Evolutionary conservation across 495 filamentous ascomycete genomes (phyloP).

Genomic region (Talaromyces stipitatus): DNA sequence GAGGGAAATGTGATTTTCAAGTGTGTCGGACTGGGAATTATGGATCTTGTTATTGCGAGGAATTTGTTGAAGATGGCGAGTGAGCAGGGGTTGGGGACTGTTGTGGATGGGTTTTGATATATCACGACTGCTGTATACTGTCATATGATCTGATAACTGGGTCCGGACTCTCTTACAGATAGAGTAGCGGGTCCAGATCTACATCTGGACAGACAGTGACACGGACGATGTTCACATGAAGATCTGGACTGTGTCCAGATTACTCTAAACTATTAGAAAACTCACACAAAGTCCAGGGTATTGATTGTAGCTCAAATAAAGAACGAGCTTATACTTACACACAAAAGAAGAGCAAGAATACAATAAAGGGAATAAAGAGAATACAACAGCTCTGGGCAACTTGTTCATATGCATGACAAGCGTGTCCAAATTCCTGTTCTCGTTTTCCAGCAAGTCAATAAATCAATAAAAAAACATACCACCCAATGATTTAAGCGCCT

Average conservation of each 20-base stretch:
- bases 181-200: neutral
- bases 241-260: too few species aligned
- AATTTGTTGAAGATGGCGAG: conserved; percentile 66
- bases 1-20: conserved; percentile 61
- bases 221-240: too few species aligned
- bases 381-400: neutral
- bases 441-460: neutral
- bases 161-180: neutral
- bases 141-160: too few species aligned
- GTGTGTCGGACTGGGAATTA: conserved; percentile 42
- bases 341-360: neutral
- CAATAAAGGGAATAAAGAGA: neutral
- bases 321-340: neutral
- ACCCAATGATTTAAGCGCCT: neutral
- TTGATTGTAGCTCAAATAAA: neutral
- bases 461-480: neutral
- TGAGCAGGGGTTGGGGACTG: conserved; percentile 60
- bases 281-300: neutral
- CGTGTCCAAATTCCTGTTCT: neutral
- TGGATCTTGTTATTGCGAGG: conserved; percentile 49
- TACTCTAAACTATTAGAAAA: too few species aligned
- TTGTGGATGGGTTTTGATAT: conserved; percentile 63
- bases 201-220: neutral
- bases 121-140: too few species aligned
- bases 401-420: neutral